Evolutionary conservation across 129 eudicot genomes (phyloP), one percentile per base, ranked within the genome.

Genomic region (Erigeron canadensis): DNA sequence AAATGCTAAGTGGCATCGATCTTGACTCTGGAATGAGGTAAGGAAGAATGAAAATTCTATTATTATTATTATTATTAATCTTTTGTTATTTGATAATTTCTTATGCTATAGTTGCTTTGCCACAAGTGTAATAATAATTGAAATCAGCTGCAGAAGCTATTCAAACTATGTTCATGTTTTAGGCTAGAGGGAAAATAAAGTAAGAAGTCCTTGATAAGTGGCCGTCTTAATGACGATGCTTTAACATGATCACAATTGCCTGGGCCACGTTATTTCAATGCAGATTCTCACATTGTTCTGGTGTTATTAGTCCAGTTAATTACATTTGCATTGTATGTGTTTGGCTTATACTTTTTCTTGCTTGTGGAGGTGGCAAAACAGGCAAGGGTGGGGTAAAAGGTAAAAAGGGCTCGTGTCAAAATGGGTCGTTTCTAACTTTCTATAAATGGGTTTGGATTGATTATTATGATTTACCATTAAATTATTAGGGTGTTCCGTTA

Each of bases 1-100:
- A 87, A 67, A 94, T 94, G 96, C 98, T 89, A 13, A 94, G 98
- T 71, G 98, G 98, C 78, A 94, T 89, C 75, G 98, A 94, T 87
- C 82, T 94, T 17, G 97, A 89, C 74, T 94, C 98, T 64, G 96
- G 87, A 79, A 94, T 94, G 98, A 89, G 98, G 98, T 94, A 11
- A 21, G 80, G 13, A 42, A 72, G 70, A 55, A 75, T 40, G 61
- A 12, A 65, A 17, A 22, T 47, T 13, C 1, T 23, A 2, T 23
- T 23, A 23, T 39, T 74, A 3, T 53, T 23, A 2, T 23, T 23
- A 23, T 39, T 74, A 3, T 53, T 18, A 38, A 12, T 40, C 63
- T n/a, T 47, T 63, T 62, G 62, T 22, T 77, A 45, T 63, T 42
- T 16, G 58, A 28, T 46, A 16, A 51, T 6, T 44, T 65, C 67